Evolutionary conservation across 2,329 filamentous ascomycete species (phyloP), one percentile per base, ranked within the genome.

Genomic region (Ophiostoma quercus): DNA sequence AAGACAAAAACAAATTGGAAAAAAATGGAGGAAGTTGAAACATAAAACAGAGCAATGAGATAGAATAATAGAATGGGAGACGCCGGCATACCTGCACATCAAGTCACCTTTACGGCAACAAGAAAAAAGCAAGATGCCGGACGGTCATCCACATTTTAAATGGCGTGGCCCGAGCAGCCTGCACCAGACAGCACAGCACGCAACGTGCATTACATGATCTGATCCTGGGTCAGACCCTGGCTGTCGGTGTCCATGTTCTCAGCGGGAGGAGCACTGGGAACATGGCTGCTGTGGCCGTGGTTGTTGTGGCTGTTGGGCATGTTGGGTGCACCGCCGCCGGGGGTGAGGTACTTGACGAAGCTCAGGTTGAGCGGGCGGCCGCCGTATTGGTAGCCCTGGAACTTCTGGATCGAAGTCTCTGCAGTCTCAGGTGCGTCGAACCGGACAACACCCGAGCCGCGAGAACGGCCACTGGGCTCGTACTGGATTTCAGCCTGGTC

Each of bases 401-500:
- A 99, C 79, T 99, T 99, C 76, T 92, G 87, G 76, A 99, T 98
- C 65, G 94, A 90, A 29, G 93, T 97, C 76, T 97, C 93, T 1
- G 95, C 93, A 73, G 93, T 96, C 9, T 94, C 89, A 19, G 87
- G 82, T 69, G 82, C 87, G 77, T 96, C 92, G 78, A 99, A 98
- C 73, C 95, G 90, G 70, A 99, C 95, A n/a, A 99, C 95, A 78
- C 95, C 95, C 71, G 92, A 95, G 73, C 95, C 95, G 73, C 93
- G 91, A 71, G 95, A 99, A 75, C 95, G 92, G 65, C 95, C 95
- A 76, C 96, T 98, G 3, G 92, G 91, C 79, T 99, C 95, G 77
- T 99, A 98, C 80, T 99, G 95, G 70, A 99, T 98, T 81, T 99
- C 95, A n/a, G 95, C 95, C 76, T 95, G 93, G 76, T 97, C 93